Base-by-base conservation (phyloP, 306 rosid genomes). In the Acmispon strigosus region DNA sequence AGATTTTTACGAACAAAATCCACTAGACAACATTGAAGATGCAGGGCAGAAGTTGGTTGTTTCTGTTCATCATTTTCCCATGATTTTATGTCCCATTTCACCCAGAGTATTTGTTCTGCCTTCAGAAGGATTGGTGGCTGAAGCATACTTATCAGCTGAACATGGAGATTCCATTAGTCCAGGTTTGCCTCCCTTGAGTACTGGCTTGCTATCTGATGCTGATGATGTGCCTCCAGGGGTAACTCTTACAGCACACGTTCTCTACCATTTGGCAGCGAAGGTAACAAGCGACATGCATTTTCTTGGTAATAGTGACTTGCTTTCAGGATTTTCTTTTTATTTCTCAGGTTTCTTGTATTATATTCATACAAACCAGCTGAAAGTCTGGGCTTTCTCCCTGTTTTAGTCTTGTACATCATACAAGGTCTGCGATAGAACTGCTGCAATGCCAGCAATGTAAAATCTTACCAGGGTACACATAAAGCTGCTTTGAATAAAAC, bases 61-160 rank as follows among this genome's bases (percentile, higher is more conserved):
- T 83, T 88, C 96, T 69, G 92, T 93, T 79, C 79, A 78, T 78
- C 98, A 93, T 90, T 90, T 90, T 76, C 98, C 97, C 56, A 79
- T 87, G 93, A 81, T 90, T 78, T 69, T 93, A 53, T 90, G 93
- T 60, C 92, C 98, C 66, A 79, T 90, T 77, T 90, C 97, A 57
- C 98, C 97, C 18, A 84, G 96, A 84, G 96, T 84, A 76, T 93
- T 93, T 88, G 96, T 93, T 76, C 85, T 93, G 65, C 98, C 98
- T 81, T 90, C 96, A 56, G 86, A 90, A 76, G 98, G 98, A 63
- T 84, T 88, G 55, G 80, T 84, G 77, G 90, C 92, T 50, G 93
- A 90, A 81, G 88, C 98, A 48, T 74, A 66, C 80, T 76, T 93
- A 67, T 90, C 96, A 45, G 55, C 80, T 66, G 81, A 86, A 62